A percentile compares a stretch with the other conserved stretches of the same genome.
Evolutionary conservation across 306 rosid species (phyloP).

Genomic region (Quercus cerris): DNA sequence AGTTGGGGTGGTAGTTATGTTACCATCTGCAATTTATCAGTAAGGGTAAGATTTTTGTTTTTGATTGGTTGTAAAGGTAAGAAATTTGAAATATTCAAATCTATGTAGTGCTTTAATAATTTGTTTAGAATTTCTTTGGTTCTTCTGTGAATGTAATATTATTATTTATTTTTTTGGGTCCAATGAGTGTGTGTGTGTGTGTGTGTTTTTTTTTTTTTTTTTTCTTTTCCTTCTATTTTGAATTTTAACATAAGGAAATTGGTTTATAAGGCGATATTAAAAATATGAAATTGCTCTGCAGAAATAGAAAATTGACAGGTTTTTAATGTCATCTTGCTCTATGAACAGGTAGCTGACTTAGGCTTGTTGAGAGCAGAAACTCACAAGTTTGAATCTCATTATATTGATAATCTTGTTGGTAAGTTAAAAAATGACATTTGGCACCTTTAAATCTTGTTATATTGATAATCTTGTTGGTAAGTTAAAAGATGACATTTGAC

Average conservation of each 20-base stretch:
- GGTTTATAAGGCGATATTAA: not conserved
- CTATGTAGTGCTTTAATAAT: not conserved
- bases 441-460: constrained; percentile 52
- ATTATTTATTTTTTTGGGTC: not conserved
- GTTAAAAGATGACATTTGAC: constrained; percentile 12
- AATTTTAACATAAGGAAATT: not conserved
- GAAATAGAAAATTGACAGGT: not conserved
- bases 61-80: no score
- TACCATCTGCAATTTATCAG: not conserved
- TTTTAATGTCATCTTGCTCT: constrained; percentile 16
- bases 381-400: constrained; percentile 88
- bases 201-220: no score
- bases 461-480: constrained; percentile 73
- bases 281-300: not conserved
- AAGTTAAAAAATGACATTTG: constrained; percentile 24
- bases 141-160: not conserved
- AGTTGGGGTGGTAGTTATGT: not conserved
- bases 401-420: constrained; percentile 76
- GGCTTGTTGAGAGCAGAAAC: constrained; percentile 68
- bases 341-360: constrained; percentile 76
- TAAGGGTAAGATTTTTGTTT: not conserved
- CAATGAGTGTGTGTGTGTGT: not conserved
- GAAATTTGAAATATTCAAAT: no score
- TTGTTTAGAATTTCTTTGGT: not conserved
- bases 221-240: not conserved